A percentile compares a stretch with the other conserved stretches of the same genome.
Evolutionary conservation across 1,284 basidiomycete species (phyloP).

Genomic region (Schizophyllum commune): DNA sequence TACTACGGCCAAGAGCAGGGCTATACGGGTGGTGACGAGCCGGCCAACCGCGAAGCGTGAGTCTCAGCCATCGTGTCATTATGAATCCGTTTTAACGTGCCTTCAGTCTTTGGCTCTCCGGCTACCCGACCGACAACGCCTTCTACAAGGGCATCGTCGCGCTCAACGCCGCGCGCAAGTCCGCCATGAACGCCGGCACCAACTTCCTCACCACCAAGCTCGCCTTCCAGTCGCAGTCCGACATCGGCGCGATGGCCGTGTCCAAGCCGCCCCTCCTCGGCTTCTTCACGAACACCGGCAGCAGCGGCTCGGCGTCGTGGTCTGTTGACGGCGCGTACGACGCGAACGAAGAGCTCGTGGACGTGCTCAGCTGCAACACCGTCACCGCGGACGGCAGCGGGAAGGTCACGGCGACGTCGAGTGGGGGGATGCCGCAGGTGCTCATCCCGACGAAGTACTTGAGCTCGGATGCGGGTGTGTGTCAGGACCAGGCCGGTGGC

Average conservation of each 20-base stretch:
- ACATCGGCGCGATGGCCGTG: slow-evolving; percentile 43
- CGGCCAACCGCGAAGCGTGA: slow-evolving; percentile 57
- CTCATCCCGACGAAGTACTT: background rate
- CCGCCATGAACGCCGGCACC: slow-evolving; percentile 36
- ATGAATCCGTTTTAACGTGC: background rate
- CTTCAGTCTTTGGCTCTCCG: slow-evolving; percentile 52
- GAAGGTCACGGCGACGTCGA: background rate
- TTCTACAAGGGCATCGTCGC: slow-evolving; percentile 44
- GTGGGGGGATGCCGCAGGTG: background rate
- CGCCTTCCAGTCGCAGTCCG: slow-evolving; percentile 34
- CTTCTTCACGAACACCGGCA: slow-evolving; percentile 59
- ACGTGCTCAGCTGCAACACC: slow-evolving; percentile 48
- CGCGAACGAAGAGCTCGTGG: slow-evolving; percentile 45
- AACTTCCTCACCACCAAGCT: slow-evolving; percentile 51
- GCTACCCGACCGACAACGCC: slow-evolving; percentile 39
- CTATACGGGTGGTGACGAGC: slow-evolving; percentile 45
- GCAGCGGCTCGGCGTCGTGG: slow-evolving; percentile 31
- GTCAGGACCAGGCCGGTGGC: background rate
- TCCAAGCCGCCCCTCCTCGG: slow-evolving; percentile 61
- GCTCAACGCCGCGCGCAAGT: slow-evolving; percentile 56
- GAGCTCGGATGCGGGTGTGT: background rate
- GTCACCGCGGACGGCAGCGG: background rate
- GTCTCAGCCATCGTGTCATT: no score
- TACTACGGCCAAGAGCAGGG: slow-evolving; percentile 74
- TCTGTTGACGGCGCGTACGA: slow-evolving; percentile 37